Evolutionary conservation across 805 yeast species (phyloP), one percentile per base, ranked within the genome.

Genomic region (Starmerella vitae): DNA sequence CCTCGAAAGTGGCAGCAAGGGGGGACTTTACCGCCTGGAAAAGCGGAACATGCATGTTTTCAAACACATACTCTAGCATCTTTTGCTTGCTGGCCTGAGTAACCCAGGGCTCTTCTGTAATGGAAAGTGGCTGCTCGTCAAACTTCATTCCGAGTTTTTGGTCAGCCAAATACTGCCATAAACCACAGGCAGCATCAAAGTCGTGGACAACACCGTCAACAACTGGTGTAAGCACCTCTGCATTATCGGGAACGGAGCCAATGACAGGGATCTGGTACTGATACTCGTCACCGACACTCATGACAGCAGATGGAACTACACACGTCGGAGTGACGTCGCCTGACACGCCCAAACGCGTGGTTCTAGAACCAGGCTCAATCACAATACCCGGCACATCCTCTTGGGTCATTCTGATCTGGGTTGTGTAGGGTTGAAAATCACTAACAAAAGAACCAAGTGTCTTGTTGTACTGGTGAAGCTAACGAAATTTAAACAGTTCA

Each of bases 301-400:
- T 32, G 29, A 41, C 46, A 44, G 59, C 69, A 1, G 94, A 80
- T 3, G 95, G 91, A 10, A 77, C 60, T 19, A 80, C 72, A 4
- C 74, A 62, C 43, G 76, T 72, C 7, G 98, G 98, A 38, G 72
- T 67, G 53, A 84, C 94, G 45, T 85, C 88, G 12, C 97, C 97
- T 5, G 96, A 86, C 54, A 73, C 81, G 1, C 98, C 98, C 20
- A 80, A 71, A 42, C 86, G 73, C 10, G 95, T 84, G 40, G 73
- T 62, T 44, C 68, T 72, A 8, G 94, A 77, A 26, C 97, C 96
- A 1, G 94, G 86, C 56, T 88, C 96, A 25, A 88, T 65, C 25
- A 88, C 93, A 5, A 88, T 68, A 20, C 95, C 93, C 42, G 85
- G 74, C 44, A 86, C 78, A 58, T 88, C 96, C 59, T 88, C 93